Evolutionary conservation across 2,329 filamentous ascomycete genomes (phyloP), one percentile per base, ranked within the genome.

Genomic region (Neonectria hederae): DNA sequence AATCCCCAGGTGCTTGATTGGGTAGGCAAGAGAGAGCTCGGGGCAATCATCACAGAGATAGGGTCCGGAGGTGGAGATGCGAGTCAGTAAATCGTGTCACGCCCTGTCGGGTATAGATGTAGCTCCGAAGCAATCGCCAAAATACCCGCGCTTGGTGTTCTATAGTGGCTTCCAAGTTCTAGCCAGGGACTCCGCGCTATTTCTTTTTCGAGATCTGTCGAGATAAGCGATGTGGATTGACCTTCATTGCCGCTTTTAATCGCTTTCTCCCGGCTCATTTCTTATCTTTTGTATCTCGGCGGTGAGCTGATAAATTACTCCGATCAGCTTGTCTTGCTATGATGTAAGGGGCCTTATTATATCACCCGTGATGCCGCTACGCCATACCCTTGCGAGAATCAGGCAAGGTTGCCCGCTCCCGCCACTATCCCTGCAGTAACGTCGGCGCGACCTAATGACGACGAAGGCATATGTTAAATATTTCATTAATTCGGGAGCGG

Each of bases 1-100:
- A 45, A 58, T 59, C n/a, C 49, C 21, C 38, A 45, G 24, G 5
- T 17, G 43, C 49, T 42, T 63, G 51, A 63, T 63, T 63, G 61
- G 61, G 43, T 49, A 43, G 43, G 52, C 28, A 19, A 9, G 30
- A 42, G 42, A 35, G 49, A n/a, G 48, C 43, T 26, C 51, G 54
- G 55, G 55, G 61, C 42, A 46, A 17, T 30, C 17, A 48, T 42
- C 35, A 30, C 35, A 30, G n/a, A 38, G 48, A 54, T 55, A 56
- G 21, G 48, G 30, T 48, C n/a, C 38, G 40, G 49, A 53, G 38
- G 49, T 60, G 57, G 24, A 32, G 49, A 30, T 30, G 57, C 52
- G 49, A 40, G 51, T 40, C 51, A 54, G 30, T 6, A 14, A 48
- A 48, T 60, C 49, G 26, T 45, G 30, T 26, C 49, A 54, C 45